A percentile compares a stretch with the other conserved stretches of the same genome.
Evolutionary conservation across 176 grass and related monocot genomes (phyloP).

Genomic region (Phyllostachys edulis): DNA sequence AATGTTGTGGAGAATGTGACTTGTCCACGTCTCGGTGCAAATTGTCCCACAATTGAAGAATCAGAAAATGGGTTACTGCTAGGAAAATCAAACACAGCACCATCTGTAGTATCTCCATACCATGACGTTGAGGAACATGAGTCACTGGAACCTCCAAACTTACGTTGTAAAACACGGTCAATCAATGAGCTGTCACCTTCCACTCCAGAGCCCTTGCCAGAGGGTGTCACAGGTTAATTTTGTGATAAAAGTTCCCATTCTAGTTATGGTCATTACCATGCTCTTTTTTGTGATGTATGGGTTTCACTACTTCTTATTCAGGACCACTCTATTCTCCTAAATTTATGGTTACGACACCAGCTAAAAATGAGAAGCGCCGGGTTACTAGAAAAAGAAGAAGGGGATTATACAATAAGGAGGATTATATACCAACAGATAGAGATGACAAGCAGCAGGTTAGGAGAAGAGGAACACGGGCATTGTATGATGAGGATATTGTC

Average conservation of each 20-base stretch:
- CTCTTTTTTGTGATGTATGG: constrained; percentile 17
- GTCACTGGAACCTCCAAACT: background rate
- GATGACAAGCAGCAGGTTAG: constrained; percentile 24
- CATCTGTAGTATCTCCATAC: background rate
- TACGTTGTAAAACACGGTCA: background rate
- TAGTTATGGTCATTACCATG: constrained; percentile 19
- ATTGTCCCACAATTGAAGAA: constrained; percentile 28
- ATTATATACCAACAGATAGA: constrained; percentile 49
- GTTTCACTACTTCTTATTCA: constrained; percentile 31
- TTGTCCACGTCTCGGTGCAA: background rate
- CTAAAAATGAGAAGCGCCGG: constrained; percentile 52
- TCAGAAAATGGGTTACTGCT: constrained; percentile 27
- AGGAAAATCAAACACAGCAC: constrained; percentile 31
- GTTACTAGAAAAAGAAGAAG: constrained; percentile 52
- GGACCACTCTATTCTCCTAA: constrained; percentile 50
- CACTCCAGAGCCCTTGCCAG: constrained; percentile 45
- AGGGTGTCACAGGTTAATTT: constrained; percentile 49
- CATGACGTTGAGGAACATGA: constrained; percentile 4
- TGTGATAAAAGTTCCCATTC: background rate
- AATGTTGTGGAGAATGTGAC: constrained; percentile 23
- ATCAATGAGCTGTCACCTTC: constrained; percentile 32
- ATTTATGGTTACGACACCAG: constrained; percentile 70
- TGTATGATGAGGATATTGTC: constrained; percentile 45
- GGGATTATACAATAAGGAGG: constrained; percentile 13
- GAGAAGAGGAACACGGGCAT: constrained; percentile 27